A percentile compares a stretch with the other conserved stretches of the same genome.
phyloP scores from a whole-genome alignment of 1,139 yeast species.

The Pichia norvegensis region DNA sequence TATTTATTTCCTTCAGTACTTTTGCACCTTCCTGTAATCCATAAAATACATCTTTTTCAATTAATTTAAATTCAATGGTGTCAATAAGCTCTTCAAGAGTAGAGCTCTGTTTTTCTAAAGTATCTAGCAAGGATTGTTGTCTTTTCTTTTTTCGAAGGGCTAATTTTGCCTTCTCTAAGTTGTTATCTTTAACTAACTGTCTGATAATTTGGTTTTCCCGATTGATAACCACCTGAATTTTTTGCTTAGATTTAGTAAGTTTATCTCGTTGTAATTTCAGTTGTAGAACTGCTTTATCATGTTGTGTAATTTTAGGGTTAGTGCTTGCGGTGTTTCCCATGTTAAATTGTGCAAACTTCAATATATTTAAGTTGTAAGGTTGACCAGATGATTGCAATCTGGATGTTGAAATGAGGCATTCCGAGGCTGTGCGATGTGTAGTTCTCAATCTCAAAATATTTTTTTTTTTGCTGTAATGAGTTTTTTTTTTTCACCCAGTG shows the following conservation, averaged over 20 bases:
- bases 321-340: slow-evolving; percentile 8
- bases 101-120: slow-evolving; percentile 70
- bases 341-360: too few species aligned
- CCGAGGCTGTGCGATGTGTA: too few species aligned
- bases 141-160: slow-evolving; percentile 73
- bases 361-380: too few species aligned
- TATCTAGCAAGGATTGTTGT: slow-evolving; percentile 60
- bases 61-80: slow-evolving; percentile 78
- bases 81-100: slow-evolving; percentile 67
- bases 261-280: slow-evolving; percentile 84
- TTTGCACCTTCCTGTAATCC: slow-evolving; percentile 77
- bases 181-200: slow-evolving; percentile 46
- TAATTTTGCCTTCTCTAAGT: slow-evolving; percentile 55
- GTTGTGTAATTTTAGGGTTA: slow-evolving; percentile 57
- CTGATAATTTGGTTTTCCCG: slow-evolving; percentile 54
- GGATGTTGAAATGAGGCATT: too few species aligned
- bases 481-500: too few species aligned
- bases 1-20: slow-evolving; percentile 65
- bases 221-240: slow-evolving; percentile 47
- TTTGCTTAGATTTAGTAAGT: slow-evolving; percentile 63
- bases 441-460: too few species aligned
- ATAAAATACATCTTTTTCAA: slow-evolving; percentile 75
- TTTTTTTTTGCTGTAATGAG: too few species aligned
- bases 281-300: slow-evolving; percentile 79
- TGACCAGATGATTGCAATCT: too few species aligned